Evolutionary conservation across 2,329 filamentous ascomycete species (phyloP), one percentile per base, ranked within the genome.

Genomic region (Penicillium sp.): DNA sequence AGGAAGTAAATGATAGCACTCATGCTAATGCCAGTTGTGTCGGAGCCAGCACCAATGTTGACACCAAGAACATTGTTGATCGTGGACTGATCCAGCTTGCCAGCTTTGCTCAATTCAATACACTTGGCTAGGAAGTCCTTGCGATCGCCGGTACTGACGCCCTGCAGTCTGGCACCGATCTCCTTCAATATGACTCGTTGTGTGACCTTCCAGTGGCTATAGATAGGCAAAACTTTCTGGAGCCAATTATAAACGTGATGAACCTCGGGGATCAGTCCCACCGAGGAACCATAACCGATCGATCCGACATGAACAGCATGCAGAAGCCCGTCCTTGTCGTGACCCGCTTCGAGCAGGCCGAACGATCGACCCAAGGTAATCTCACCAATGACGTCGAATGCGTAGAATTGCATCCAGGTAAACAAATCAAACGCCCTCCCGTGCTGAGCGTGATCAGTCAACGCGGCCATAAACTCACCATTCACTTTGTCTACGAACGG

Each of bases 301-400:
- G 40, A 44, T 9, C 40, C 40, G 19, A 44, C 19, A 44, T 44
- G 40, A 13, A 44, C 19, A 22, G 40, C 40, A 6, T 59, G 63
- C 82, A 80, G 89, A 91, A 54, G 26, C 26, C 42, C 49, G 44
- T 62, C 56, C 24, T 44, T 45, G 30, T 42, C 38, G 7, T 59
- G 15, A 56, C 58, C 33, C 24, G 45, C 53, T 53, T 53, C 37
- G 13, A 45, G 45, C 12, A 57, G 44, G 19, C 47, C 69, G 35
- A 70, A 67, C 17, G 71, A 72, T 61, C 75, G 71, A 28, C 75
- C 75, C 63, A 71, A 63, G 7, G 66, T 71, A 12, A 72, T 63
- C 35, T 69, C 65, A 6, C 69, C 69, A 26, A 73, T 66, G 1
- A 72, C 69, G 53, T 73, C 71, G 19, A 69, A 72, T 3, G 70